Percentiles rank a stretch among this genome's conserved stretches.
Evolutionary conservation across 208 protist genomes (phyloP).

Genomic region (Trypanosoma caninum): DNA sequence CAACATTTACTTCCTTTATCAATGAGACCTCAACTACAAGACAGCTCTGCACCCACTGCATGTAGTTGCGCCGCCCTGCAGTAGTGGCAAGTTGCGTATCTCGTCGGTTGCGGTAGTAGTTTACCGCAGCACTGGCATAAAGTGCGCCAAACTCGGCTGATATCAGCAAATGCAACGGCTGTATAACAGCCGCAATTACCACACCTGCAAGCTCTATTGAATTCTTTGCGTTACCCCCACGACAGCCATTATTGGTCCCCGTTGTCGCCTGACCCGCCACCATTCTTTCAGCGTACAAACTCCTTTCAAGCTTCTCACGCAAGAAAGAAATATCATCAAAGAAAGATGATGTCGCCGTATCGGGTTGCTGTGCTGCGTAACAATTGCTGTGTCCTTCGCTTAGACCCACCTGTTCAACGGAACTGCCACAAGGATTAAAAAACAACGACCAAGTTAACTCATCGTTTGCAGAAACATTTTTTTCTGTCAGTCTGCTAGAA

Average conservation of each 20-base stretch:
- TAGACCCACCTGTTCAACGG: too few relatives aligned
- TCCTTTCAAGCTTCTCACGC: conserved; percentile 44
- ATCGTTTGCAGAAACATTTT: too few relatives aligned
- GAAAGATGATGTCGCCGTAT: not conserved
- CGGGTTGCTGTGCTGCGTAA: too few relatives aligned
- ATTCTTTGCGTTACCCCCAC: conserved; percentile 12
- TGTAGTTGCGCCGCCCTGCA: conserved; percentile 36
- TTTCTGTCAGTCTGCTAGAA: too few relatives aligned
- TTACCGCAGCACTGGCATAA: conserved; percentile 32
- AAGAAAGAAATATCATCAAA: conserved; percentile 18
- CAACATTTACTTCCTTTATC: conserved; percentile 29
- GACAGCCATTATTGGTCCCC: not conserved
- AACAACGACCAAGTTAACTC: too few relatives aligned
- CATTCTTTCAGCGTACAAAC: conserved; percentile 26
- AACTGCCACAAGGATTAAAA: too few relatives aligned
- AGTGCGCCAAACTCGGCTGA: conserved; percentile 40
- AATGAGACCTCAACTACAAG: conserved; percentile 41
- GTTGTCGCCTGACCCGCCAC: conserved; percentile 23
- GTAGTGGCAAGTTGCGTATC: conserved; percentile 24
- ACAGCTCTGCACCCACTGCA: conserved; percentile 37
- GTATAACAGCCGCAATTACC: conserved; percentile 36
- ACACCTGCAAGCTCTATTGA: not conserved
- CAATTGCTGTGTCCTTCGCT: too few relatives aligned
- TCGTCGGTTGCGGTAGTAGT: conserved; percentile 46
- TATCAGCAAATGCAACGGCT: conserved; percentile 33